Conservation (phyloP, 2,329 filamentous ascomycete species). For the Aspergillus jensenii region DNA sequence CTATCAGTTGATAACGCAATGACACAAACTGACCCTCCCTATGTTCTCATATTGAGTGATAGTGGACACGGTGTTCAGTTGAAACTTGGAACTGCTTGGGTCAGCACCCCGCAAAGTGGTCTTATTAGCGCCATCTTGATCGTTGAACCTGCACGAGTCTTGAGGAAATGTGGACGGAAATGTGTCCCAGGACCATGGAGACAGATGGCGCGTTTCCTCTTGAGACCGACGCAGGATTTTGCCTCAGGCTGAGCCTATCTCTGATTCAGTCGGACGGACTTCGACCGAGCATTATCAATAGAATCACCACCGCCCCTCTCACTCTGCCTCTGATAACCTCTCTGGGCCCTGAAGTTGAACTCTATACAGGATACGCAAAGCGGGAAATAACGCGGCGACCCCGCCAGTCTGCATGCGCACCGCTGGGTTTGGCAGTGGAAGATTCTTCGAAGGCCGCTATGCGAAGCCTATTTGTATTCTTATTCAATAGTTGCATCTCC, state of each 20-base stretch:
- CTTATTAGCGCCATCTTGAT: constrained; percentile 10
- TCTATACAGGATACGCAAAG: neutral
- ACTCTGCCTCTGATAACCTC: neutral
- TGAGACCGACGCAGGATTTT: too few species aligned
- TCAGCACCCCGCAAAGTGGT: constrained; percentile 6
- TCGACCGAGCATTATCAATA: too few species aligned
- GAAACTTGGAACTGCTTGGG: neutral
- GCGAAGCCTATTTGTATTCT: constrained; percentile 9
- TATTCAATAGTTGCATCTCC: constrained; percentile 5
- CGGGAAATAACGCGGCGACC: neutral
- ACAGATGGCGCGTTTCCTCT: too few species aligned
- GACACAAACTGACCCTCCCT: neutral
- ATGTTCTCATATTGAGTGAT: neutral
- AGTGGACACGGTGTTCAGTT: constrained; percentile 15
- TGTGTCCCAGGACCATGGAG: too few species aligned
- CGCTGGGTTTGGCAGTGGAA: neutral
- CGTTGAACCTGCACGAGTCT: neutral
- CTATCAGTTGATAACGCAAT: neutral
- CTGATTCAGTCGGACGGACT: too few species aligned
- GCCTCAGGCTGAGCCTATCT: too few species aligned
- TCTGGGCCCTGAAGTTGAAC: neutral
- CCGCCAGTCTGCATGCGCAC: constrained; percentile 1
- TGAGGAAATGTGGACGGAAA: neutral
- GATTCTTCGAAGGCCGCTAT: constrained; percentile 7
- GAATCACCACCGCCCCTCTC: too few species aligned